Percentiles rank a stretch among this genome's conserved stretches.
Conservation (phyloP, 208 protist genomes). For the Acanthamoeba healyi region DNA sequence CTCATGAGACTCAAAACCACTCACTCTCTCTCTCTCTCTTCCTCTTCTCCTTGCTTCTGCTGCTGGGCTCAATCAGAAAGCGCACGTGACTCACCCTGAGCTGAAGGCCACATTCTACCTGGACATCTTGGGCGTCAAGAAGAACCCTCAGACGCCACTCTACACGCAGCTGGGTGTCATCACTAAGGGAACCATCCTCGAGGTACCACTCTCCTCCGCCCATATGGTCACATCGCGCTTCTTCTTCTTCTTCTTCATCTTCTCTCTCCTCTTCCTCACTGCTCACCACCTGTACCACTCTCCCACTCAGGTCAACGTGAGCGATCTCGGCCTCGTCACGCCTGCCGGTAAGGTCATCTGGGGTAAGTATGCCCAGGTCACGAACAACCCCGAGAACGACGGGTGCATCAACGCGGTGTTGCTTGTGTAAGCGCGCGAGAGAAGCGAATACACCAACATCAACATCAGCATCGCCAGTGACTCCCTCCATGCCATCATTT, state of each 20-base stretch:
- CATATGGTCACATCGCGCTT: too few species aligned
- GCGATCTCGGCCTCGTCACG: constrained; percentile 99
- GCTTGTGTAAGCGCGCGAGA: constrained; percentile 95
- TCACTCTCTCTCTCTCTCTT: too few species aligned
- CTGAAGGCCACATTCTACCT: constrained; percentile 99
- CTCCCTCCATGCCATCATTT: too few species aligned
- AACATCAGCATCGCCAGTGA: too few species aligned
- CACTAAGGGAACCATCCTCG: constrained; percentile 99
- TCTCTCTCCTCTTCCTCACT: not conserved
- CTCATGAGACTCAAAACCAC: too few species aligned
- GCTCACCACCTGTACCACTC: not conserved
- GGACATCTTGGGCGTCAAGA: constrained; percentile 99
- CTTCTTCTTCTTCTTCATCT: not conserved
- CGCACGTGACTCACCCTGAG: constrained; percentile 99
- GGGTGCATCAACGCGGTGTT: constrained; percentile 99
- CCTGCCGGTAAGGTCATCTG: constrained; percentile 99
- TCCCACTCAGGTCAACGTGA: constrained; percentile 97
- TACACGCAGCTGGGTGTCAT: constrained; percentile 99
- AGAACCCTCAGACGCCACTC: constrained; percentile 99
- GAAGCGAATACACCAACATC: not conserved
- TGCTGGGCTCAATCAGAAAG: constrained; percentile 91
- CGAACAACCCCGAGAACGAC: constrained; percentile 99
- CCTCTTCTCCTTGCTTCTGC: constrained; percentile 89
- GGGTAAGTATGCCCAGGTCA: constrained; percentile 99
- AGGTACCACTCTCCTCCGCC: constrained; percentile 87